Evolutionary conservation across 2,329 filamentous ascomycete genomes (phyloP).

Genomic region (Colletotrichum falcatum): DNA sequence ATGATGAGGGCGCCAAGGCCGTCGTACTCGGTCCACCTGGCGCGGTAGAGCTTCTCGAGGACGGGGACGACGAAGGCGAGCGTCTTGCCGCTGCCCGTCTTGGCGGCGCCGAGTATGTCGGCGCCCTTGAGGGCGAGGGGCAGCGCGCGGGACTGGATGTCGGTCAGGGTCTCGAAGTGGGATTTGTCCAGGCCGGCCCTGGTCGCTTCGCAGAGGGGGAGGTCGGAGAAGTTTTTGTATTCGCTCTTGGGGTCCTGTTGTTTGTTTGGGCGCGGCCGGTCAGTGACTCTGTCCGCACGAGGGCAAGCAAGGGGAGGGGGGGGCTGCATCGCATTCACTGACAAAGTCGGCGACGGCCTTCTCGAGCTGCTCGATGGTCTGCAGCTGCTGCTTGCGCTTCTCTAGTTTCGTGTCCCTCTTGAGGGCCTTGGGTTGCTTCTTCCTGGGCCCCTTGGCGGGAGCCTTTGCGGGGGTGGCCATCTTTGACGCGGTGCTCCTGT

Average conservation of each 20-base stretch:
- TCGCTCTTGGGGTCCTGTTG: slow-evolving; percentile 71
- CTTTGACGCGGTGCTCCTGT: not conserved
- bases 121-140: slow-evolving; percentile 85
- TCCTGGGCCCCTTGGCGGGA: slow-evolving; percentile 39
- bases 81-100: slow-evolving; percentile 96
- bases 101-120: slow-evolving; percentile 94
- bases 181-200: slow-evolving; percentile 82
- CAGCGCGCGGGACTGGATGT: slow-evolving; percentile 91
- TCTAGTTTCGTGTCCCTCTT: slow-evolving; percentile 47
- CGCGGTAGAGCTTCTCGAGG: slow-evolving; percentile 90
- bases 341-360: slow-evolving; percentile 56
- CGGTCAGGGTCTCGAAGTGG: slow-evolving; percentile 91
- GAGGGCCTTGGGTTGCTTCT: slow-evolving; percentile 49
- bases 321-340: slow-evolving; percentile 38
- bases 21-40: slow-evolving; percentile 90
- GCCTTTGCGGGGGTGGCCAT: slow-evolving; percentile 44
- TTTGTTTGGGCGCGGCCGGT: no score
- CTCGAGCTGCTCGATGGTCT: slow-evolving; percentile 55
- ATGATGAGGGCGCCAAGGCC: slow-evolving; percentile 93
- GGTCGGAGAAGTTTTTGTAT: slow-evolving; percentile 79
- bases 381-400: slow-evolving; percentile 54
- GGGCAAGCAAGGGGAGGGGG: rapidly evolving
- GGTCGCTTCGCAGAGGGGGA: slow-evolving; percentile 88
- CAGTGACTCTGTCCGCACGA: not conserved
- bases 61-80: slow-evolving; percentile 92